Evolutionary conservation across 495 filamentous ascomycete genomes (phyloP).

Genomic region (Penicillium parvum): DNA sequence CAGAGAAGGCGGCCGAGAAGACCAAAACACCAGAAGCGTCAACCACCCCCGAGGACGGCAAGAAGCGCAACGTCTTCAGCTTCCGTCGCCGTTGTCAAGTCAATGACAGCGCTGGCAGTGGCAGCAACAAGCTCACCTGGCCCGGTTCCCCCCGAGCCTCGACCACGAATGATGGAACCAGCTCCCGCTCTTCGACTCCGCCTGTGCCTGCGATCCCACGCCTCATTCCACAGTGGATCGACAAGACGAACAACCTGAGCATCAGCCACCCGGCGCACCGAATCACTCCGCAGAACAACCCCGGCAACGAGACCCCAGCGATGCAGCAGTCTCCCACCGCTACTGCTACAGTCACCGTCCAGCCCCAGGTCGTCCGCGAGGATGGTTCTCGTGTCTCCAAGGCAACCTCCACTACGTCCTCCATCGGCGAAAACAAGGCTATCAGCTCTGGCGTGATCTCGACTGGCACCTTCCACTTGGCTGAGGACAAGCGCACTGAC

Average conservation of each 20-base stretch:
- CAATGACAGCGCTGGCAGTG: constrained; percentile 2
- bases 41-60: constrained; percentile 8
- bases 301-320: neutral
- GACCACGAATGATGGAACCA: no score
- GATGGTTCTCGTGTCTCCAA: neutral
- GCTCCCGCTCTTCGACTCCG: constrained; percentile 12
- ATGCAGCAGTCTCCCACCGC: neutral
- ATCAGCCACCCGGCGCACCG: neutral
- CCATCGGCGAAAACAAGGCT: neutral
- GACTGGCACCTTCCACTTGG: neutral
- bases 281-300: neutral
- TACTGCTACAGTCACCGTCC: no score
- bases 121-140: constrained; percentile 10
- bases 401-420: no score
- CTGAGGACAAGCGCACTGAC: neutral
- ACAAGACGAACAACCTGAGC: neutral
- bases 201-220: constrained; percentile 12
- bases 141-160: no score
- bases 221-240: neutral
- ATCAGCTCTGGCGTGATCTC: no score
- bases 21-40: no score
- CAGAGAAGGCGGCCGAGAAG: neutral
- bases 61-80: constrained; percentile 23
- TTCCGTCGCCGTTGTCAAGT: constrained; percentile 20
- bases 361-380: neutral